These are phyloP conservation scores for Infundibulicybe gibba DNA, from an alignment of 768 basidiomycete genomes.

Conservation along the genomic window DNA sequence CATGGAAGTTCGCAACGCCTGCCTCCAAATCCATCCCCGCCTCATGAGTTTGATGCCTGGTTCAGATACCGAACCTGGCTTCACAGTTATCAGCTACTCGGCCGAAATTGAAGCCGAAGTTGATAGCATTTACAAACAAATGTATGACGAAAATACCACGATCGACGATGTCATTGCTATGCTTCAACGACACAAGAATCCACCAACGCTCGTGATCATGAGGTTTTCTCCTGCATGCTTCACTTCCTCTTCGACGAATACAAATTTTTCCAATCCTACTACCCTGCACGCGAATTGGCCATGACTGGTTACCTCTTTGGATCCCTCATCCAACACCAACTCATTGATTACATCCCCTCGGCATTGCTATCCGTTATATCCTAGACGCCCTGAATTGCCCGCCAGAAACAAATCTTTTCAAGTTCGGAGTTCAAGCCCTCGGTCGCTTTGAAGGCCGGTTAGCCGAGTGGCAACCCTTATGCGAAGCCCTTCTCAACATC, in stretches of 20 bases:
- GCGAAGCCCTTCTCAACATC: slow-evolving; percentile 83
- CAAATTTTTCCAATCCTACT: slow-evolving; percentile 97
- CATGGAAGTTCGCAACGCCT: slow-evolving; percentile 87
- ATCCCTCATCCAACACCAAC: slow-evolving; percentile 88
- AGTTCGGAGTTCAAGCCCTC: slow-evolving; percentile 91
- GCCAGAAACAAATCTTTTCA: slow-evolving; percentile 90
- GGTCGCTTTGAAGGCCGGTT: slow-evolving; percentile 84
- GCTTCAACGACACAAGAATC: slow-evolving; percentile 82
- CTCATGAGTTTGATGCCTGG: slow-evolving; percentile 91
- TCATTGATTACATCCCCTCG: slow-evolving; percentile 94
- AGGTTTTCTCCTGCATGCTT: slow-evolving; percentile 99
- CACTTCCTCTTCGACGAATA: slow-evolving; percentile 99
- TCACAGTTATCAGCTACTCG: slow-evolving; percentile 83
- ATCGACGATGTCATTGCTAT: slow-evolving; percentile 93
- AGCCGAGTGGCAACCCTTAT: slow-evolving; percentile 89
- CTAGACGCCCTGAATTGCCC: slow-evolving; percentile 90
- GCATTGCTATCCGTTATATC: slow-evolving; percentile 95
- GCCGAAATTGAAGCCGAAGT: slow-evolving; percentile 91
- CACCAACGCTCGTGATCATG: slow-evolving; percentile 80
- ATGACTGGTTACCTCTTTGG: slow-evolving; percentile 98
- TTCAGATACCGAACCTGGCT: slow-evolving; percentile 86
- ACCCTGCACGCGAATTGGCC: slow-evolving; percentile 87
- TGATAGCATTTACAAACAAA: slow-evolving; percentile 93
- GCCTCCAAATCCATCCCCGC: slow-evolving; percentile 92
- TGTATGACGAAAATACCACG: slow-evolving; percentile 94